Conservation (phyloP, 495 filamentous ascomycete genomes). For the Parmelia sp. region DNA sequence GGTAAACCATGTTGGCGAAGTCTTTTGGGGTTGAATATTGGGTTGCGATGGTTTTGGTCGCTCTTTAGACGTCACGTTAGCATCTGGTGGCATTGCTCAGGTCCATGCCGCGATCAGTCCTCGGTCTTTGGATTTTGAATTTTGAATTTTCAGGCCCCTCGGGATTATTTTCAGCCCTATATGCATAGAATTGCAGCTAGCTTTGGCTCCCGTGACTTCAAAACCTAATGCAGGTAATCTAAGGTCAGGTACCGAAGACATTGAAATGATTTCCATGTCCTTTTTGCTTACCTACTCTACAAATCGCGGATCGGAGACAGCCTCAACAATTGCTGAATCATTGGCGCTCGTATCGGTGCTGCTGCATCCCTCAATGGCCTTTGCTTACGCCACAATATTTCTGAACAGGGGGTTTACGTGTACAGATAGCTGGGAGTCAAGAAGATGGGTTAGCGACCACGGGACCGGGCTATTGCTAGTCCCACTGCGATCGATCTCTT, state of each 20-base stretch:
- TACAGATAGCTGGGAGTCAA: too few relatives aligned
- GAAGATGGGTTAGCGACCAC: too few relatives aligned
- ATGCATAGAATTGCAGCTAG: neutral
- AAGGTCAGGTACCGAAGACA: too few relatives aligned
- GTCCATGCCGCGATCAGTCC: constrained; percentile 20
- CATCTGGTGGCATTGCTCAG: constrained; percentile 26
- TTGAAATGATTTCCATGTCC: too few relatives aligned
- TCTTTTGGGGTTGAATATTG: neutral
- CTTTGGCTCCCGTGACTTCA: too few relatives aligned
- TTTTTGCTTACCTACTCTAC: neutral
- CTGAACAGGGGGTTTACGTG: too few relatives aligned
- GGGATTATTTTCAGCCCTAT: constrained; percentile 2
- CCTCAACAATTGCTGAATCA: neutral
- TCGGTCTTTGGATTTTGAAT: neutral
- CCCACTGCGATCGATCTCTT: too few relatives aligned
- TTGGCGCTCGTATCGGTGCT: too few relatives aligned
- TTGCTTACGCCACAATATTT: constrained; percentile 13
- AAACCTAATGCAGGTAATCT: neutral
- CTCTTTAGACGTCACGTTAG: constrained; percentile 6
- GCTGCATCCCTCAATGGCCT: too few relatives aligned
- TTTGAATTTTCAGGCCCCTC: too few relatives aligned
- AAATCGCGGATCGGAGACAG: neutral
- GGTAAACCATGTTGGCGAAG: constrained; percentile 43
- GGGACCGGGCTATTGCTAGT: too few relatives aligned
- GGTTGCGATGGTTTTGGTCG: constrained; percentile 10